Conservation (phyloP, 306 rosid genomes). For the Lagenaria siceraria region DNA sequence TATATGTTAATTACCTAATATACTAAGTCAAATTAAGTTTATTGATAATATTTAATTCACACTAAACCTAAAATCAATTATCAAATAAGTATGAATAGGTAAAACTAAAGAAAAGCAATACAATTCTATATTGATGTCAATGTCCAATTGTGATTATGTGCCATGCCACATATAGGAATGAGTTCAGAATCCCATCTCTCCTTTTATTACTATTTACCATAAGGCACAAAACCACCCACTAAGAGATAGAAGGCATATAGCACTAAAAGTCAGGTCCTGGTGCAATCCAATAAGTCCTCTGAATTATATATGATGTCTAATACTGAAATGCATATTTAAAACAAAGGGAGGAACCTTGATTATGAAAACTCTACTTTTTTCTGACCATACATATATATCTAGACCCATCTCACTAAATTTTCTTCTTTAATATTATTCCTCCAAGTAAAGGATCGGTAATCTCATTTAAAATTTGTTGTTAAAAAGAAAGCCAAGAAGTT, state of each 20-base stretch:
- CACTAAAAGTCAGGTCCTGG: neutral
- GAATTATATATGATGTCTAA: neutral
- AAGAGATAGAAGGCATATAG: neutral
- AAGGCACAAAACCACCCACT: neutral
- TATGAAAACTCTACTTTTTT: neutral
- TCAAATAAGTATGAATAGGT: neutral
- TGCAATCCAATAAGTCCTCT: neutral
- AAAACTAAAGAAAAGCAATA: neutral
- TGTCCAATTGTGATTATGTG: neutral
- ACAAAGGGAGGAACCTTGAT: neutral
- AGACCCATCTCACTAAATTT: neutral
- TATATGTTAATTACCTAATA: neutral
- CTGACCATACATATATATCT: neutral
- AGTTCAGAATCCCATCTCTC: neutral
- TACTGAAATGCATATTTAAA: neutral
- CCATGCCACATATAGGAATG: neutral
- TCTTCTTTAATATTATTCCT: neutral
- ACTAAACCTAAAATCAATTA: neutral
- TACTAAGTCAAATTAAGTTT: neutral
- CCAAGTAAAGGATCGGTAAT: neutral
- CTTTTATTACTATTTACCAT: neutral
- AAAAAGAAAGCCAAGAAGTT: slow-evolving; percentile 3
- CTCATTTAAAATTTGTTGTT: neutral
- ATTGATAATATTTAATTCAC: neutral
- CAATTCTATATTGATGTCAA: neutral